Percentiles rank a stretch among this genome's conserved stretches.
Evolutionary conservation across 768 basidiomycete genomes (phyloP).

Genomic region (Mycena vulgaris): DNA sequence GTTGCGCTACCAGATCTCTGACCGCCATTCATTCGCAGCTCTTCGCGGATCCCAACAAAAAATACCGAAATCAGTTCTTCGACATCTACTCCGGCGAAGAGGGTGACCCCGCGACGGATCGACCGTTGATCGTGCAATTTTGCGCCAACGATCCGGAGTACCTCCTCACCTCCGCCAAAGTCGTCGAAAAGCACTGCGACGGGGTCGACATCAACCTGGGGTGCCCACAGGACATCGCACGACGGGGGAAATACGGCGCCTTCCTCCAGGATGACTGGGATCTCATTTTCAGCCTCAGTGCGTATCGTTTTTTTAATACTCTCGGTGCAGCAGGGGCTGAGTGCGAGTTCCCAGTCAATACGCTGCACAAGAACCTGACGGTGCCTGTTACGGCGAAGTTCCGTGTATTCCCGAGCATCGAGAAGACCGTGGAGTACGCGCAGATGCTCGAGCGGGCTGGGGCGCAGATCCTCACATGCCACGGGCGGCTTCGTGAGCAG

Average conservation of each 20-base stretch:
- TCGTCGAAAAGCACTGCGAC: constrained; percentile 86
- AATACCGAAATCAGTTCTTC: constrained; percentile 1
- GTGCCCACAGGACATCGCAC: constrained; percentile 96
- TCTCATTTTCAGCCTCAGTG: constrained; percentile 84
- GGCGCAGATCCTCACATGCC: constrained; percentile 95
- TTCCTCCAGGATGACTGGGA: constrained; percentile 98
- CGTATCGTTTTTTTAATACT: constrained; percentile 42
- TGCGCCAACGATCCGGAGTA: constrained; percentile 91
- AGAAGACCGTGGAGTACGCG: constrained; percentile 94
- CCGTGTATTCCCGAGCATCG: constrained; percentile 87
- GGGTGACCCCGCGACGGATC: constrained; percentile 78
- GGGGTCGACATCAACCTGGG: constrained; percentile 96
- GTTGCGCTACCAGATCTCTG: not conserved
- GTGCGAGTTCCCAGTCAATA: constrained; percentile 73
- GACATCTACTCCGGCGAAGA: constrained; percentile 69
- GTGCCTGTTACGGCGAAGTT: constrained; percentile 99
- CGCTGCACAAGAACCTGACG: constrained; percentile 83
- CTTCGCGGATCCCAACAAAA: not conserved
- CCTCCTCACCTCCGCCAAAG: constrained; percentile 83
- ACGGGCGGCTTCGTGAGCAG: constrained; percentile 93
- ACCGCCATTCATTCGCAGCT: not conserved
- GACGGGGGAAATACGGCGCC: constrained; percentile 87
- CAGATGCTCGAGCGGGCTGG: constrained; percentile 96
- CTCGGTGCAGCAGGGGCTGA: not conserved
- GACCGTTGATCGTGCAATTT: constrained; percentile 94